Evolutionary conservation across 169 alveolate species (phyloP).

Genomic region (Babesia divergens): DNA sequence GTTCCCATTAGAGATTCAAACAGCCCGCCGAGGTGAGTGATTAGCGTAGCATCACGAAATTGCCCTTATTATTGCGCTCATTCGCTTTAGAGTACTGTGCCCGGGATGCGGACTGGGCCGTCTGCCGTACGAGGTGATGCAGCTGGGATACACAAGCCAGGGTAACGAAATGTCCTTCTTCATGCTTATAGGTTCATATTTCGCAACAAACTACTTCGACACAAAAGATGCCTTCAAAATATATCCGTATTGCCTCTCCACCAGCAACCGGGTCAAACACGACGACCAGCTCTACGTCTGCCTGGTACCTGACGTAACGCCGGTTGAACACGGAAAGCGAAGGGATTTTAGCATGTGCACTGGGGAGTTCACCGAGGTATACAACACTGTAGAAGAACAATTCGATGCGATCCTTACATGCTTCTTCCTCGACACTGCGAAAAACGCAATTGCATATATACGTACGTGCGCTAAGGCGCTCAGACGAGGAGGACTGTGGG

Average conservation of each 20-base stretch:
- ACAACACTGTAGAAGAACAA: constrained; percentile 61
- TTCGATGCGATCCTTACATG: constrained; percentile 95
- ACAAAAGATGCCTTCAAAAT: constrained; percentile 65
- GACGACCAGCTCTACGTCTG: constrained; percentile 85
- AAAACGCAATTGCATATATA: constrained; percentile 91
- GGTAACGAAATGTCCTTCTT: constrained; percentile 97
- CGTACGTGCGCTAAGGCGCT: constrained; percentile 89
- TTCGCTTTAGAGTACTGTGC: constrained; percentile 80
- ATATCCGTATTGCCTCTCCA: constrained; percentile 81
- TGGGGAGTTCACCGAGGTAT: constrained; percentile 95
- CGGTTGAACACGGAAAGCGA: constrained; percentile 69
- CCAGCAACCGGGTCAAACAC: constrained; percentile 77
- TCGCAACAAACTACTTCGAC: constrained; percentile 78
- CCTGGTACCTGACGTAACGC: constrained; percentile 90
- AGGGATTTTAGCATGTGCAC: constrained; percentile 93
- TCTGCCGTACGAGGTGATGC: constrained; percentile 93
- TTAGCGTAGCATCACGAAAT: neutral
- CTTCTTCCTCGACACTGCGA: constrained; percentile 97
- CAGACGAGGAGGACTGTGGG: constrained; percentile 93
- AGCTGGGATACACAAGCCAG: constrained; percentile 93
- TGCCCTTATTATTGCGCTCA: neutral
- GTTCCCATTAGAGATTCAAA: constrained; percentile 75
- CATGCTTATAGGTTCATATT: constrained; percentile 89
- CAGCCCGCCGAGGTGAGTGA: constrained; percentile 38
- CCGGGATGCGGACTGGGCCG: constrained; percentile 98